Evolutionary conservation across 257 asterid genomes (phyloP), one percentile per base, ranked within the genome.

Genomic region (Przewalskia tangutica): DNA sequence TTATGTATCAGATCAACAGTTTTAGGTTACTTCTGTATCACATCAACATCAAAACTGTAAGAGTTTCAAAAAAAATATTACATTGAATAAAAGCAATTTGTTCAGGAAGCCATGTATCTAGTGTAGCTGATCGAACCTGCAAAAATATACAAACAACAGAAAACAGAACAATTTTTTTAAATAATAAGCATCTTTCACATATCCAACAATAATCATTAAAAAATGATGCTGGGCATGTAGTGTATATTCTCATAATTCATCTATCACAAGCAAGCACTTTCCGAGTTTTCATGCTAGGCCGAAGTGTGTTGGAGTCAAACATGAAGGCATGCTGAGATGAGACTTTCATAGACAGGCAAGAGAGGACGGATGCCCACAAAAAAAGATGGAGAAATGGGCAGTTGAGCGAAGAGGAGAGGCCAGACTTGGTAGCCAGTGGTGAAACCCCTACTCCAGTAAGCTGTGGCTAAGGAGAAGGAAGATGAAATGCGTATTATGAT

Each of bases 31-130:
- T 70, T 5, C 53, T 70, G 38, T 50, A 50, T 73, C 60, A 20
- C 7, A 73, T 23, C 18, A 71, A 50, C 68, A 62, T 62, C 40
- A 62, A 62, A 62, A 27, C 3, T 20, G 67, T 20, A 60, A 60
- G 67, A 23, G 40, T 10, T 62, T 62, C 2, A 2, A 1, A 10
- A 18, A 64, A 79, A 58, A 73, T 79, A 58, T 88, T 92, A 96
- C 99, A 92, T 42, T 90, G 98, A 85, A 96, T 96, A 86, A 94
- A 96, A 82, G 95, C 90, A 88, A 96, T 97, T 89, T 96, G 99
- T 82, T 96, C 99, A 27, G 99, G 99, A 85, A 96, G 97, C 99
- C 99, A 96, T 71, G 99, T 96, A 81, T 96, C 99, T 65, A 96
- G 97, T 63, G 98, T 91, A 79, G 99, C 98, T 87, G 99, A 96